phyloP scores from a whole-genome alignment of 1,284 basidiomycete species.

The Tilletia caries region DNA sequence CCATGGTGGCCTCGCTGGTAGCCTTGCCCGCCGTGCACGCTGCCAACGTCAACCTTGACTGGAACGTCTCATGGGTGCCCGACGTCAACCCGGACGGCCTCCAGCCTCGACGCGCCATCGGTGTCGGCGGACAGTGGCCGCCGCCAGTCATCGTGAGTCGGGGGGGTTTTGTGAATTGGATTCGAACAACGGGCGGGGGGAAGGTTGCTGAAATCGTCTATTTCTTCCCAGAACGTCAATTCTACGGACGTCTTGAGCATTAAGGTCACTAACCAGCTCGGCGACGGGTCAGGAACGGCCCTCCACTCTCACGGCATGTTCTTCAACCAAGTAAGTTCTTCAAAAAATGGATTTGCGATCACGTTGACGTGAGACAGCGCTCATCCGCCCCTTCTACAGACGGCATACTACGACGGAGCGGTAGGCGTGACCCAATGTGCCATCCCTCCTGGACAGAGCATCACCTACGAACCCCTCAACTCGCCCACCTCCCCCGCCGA shows the following conservation, averaged over 20 bases:
- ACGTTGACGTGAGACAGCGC: constrained; percentile 6
- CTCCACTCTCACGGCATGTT: constrained; percentile 70
- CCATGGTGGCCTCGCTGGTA: background rate
- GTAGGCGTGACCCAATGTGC: constrained; percentile 78
- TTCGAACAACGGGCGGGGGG: too few species aligned
- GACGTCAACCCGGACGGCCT: constrained; percentile 48
- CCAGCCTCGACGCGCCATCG: constrained; percentile 27
- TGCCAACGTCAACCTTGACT: constrained; percentile 54
- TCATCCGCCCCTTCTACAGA: background rate
- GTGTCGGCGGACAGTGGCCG: constrained; percentile 24
- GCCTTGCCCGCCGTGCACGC: constrained; percentile 21
- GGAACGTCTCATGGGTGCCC: constrained; percentile 65
- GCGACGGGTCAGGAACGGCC: constrained; percentile 22
- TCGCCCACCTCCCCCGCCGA: constrained; percentile 25
- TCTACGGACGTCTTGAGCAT: constrained; percentile 25
- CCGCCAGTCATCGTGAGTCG: constrained; percentile 22
- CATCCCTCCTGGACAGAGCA: constrained; percentile 71
- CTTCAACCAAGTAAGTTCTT: constrained; percentile 62
- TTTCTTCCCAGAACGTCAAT: constrained; percentile 24
- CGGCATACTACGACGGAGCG: constrained; percentile 82
- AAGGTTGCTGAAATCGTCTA: background rate
- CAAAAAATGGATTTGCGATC: background rate
- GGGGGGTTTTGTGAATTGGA: background rate
- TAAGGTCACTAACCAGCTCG: constrained; percentile 25
- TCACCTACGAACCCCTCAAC: constrained; percentile 75